Conservation (phyloP, 164 flowering plant species). For the Tetracentron sinense region DNA sequence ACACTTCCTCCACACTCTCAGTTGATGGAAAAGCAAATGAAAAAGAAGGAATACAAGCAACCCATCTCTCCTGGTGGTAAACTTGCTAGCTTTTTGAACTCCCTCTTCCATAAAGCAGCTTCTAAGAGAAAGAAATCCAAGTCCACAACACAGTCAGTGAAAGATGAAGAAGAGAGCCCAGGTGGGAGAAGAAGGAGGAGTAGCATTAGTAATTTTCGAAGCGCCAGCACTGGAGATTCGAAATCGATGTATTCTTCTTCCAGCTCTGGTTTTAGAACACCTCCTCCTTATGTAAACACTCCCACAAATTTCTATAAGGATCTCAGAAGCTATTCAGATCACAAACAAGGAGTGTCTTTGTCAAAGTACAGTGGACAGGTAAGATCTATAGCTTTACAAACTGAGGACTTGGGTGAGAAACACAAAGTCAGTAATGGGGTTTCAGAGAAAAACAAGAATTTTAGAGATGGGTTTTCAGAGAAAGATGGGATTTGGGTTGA, state of each 20-base stretch:
- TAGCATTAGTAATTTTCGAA: slow-evolving; percentile 35
- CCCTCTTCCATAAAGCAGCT: slow-evolving; percentile 56
- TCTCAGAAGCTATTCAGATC: slow-evolving; percentile 32
- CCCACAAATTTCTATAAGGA: slow-evolving; percentile 45
- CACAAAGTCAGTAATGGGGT: slow-evolving; percentile 25
- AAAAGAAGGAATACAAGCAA: slow-evolving; percentile 50
- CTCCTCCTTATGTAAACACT: slow-evolving; percentile 46
- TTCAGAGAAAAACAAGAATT: slow-evolving; percentile 26
- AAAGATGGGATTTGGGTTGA: slow-evolving; percentile 32
- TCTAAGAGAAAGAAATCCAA: slow-evolving; percentile 78
- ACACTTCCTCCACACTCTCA: slow-evolving; percentile 21
- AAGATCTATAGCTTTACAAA: slow-evolving; percentile 18
- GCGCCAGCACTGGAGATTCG: background rate
- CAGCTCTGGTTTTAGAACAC: slow-evolving; percentile 55
- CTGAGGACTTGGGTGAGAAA: slow-evolving; percentile 18
- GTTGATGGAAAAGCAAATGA: slow-evolving; percentile 28
- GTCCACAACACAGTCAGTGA: slow-evolving; percentile 35
- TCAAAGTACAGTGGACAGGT: slow-evolving; percentile 22
- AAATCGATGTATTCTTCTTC: slow-evolving; percentile 33
- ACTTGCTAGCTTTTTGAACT: slow-evolving; percentile 60
- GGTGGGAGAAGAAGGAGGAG: slow-evolving; percentile 46
- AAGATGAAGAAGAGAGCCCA: slow-evolving; percentile 54
- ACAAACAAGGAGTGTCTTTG: slow-evolving; percentile 24
- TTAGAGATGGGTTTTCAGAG: slow-evolving; percentile 11
- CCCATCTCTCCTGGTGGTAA: slow-evolving; percentile 92